phyloP scores from a whole-genome alignment of 1,284 basidiomycete species.

The Flammula alnicola region DNA sequence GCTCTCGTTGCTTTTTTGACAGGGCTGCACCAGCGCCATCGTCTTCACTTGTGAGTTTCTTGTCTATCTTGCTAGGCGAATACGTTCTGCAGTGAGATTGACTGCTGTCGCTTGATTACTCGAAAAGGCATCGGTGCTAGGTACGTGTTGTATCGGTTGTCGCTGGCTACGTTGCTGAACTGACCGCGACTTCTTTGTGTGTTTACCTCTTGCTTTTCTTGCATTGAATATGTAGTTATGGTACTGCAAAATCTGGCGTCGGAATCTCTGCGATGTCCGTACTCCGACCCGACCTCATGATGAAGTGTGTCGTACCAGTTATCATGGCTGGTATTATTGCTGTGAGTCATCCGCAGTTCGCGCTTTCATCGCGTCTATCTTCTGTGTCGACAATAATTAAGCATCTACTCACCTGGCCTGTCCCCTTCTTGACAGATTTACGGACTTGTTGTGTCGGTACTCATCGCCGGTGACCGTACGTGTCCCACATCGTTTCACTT shows the following conservation, averaged over 20 bases:
- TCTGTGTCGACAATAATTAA: neutral
- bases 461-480: slow-evolving; percentile 81
- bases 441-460: slow-evolving; percentile 91
- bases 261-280: slow-evolving; percentile 99
- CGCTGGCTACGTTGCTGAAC: slow-evolving; percentile 12
- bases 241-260: slow-evolving; percentile 98
- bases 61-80: neutral
- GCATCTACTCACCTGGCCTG: neutral
- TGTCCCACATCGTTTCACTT: slow-evolving; percentile 25
- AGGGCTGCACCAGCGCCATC: slow-evolving; percentile 97
- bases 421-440: slow-evolving; percentile 54
- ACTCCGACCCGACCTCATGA: slow-evolving; percentile 92
- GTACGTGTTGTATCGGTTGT: slow-evolving; percentile 40
- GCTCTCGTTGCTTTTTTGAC: slow-evolving; percentile 21
- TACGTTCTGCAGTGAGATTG: neutral
- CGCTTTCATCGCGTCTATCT: slow-evolving; percentile 2
- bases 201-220: slow-evolving; percentile 15
- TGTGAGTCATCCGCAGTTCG: slow-evolving; percentile 50
- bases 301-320: slow-evolving; percentile 96
- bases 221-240: slow-evolving; percentile 60
- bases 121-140: slow-evolving; percentile 74
- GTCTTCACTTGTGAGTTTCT: slow-evolving; percentile 90
- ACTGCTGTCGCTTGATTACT: slow-evolving; percentile 17
- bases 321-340: slow-evolving; percentile 99
- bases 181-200: slow-evolving; percentile 4